Percentiles rank a stretch among this genome's conserved stretches.
Evolutionary conservation across 2,329 filamentous ascomycete genomes (phyloP).

Genomic region (Chaetomium sp.): DNA sequence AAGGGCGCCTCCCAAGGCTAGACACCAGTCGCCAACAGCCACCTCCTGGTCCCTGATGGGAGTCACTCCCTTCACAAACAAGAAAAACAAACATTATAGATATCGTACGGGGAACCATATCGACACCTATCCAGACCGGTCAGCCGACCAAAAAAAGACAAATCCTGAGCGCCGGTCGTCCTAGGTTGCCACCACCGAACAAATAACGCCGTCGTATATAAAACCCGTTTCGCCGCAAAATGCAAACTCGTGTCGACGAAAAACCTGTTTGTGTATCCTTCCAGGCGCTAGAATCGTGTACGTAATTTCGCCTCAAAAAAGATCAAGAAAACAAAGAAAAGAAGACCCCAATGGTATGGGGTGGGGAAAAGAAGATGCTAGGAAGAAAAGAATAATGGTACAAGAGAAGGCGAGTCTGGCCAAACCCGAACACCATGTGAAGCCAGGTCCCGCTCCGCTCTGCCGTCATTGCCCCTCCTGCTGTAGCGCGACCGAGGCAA

Average conservation of each 20-base stretch:
- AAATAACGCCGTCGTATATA: not conserved
- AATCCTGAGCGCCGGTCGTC: not conserved
- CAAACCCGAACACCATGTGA: not conserved
- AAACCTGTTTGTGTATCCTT: not conserved
- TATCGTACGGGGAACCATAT: not conserved
- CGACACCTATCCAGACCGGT: not conserved
- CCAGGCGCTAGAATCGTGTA: not conserved
- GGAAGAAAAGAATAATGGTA: not conserved
- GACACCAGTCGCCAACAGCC: not conserved
- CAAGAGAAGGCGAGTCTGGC: not conserved
- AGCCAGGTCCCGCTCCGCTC: not conserved
- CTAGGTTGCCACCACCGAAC: not conserved
- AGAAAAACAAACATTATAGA: not conserved
- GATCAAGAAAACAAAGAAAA: not conserved
- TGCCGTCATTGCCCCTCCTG: slow-evolving; percentile 44
- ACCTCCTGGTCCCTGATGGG: not conserved
- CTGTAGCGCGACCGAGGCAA: slow-evolving; percentile 58
- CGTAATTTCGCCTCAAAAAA: not conserved
- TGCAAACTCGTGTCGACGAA: not conserved
- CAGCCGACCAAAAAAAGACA: not conserved
- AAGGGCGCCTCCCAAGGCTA: not conserved
- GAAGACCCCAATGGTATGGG: not conserved
- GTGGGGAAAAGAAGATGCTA: no score
- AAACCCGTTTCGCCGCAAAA: not conserved
- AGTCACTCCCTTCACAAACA: not conserved